phyloP scores from a whole-genome alignment of 805 yeast genomes.

The Zygoascus biomembranicola region DNA sequence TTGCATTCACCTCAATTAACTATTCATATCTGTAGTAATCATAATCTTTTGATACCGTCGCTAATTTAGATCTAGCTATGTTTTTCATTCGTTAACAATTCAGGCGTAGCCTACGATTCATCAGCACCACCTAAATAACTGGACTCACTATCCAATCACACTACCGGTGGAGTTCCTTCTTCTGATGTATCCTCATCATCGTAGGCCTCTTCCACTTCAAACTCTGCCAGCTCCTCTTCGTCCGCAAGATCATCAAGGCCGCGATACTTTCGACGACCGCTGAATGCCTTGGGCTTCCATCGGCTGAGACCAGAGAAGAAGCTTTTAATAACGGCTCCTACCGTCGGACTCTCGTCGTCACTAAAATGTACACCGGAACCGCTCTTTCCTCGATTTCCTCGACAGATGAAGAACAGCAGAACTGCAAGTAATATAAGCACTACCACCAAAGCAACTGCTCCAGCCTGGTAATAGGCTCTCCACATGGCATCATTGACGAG shows the following conservation, averaged over 20 bases:
- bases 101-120: too few relatives aligned
- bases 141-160: too few relatives aligned
- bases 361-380: neutral
- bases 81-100: too few relatives aligned
- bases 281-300: conserved; percentile 11
- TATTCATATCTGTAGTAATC: too few relatives aligned
- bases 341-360: neutral
- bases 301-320: conserved; percentile 15
- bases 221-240: conserved; percentile 1
- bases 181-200: neutral
- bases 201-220: conserved; percentile 1
- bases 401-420: conserved; percentile 16
- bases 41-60: too few relatives aligned
- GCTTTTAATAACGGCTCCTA: conserved; percentile 8
- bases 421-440: conserved; percentile 22
- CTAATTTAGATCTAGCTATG: too few relatives aligned
- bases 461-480: conserved; percentile 32
- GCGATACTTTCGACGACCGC: neutral
- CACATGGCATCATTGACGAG: conserved; percentile 27
- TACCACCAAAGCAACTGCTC: conserved; percentile 29
- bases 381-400: neutral
- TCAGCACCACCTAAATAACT: too few relatives aligned
- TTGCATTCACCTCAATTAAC: neutral
- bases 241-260: neutral
- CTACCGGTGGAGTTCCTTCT: neutral